Evolutionary conservation across 1,284 basidiomycete species (phyloP).

Genomic region (Tetrapyrgos nigripes): DNA sequence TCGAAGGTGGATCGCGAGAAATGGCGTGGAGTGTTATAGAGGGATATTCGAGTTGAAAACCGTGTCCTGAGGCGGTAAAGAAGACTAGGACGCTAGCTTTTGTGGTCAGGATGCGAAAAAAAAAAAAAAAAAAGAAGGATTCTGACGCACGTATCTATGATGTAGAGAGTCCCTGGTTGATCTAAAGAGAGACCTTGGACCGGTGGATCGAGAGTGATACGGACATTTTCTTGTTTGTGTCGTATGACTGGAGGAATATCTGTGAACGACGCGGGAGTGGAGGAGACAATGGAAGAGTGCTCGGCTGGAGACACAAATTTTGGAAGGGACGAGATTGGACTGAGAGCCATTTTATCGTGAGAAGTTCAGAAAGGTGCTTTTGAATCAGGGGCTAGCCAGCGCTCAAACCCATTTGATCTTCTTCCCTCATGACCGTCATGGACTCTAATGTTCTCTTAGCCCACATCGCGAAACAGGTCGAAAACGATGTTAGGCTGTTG

Average conservation of each 20-base stretch:
- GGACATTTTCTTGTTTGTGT: conserved; percentile 74
- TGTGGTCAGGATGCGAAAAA: conserved; percentile 31
- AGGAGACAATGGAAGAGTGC: conserved; percentile 66
- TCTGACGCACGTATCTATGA: conserved; percentile 77
- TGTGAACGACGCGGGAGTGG: conserved; percentile 82
- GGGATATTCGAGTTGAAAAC: conserved; percentile 85
- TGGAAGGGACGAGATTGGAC: conserved; percentile 58
- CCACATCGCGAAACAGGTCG: conserved; percentile 68
- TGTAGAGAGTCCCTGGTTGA: conserved; percentile 71
- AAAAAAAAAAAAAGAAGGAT: conserved; percentile 19
- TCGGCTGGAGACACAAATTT: conserved; percentile 71
- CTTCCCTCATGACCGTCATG: neutral
- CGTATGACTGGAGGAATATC: conserved; percentile 83
- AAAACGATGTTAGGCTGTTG: conserved; percentile 66
- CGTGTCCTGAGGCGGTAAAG: conserved; percentile 69
- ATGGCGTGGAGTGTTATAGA: conserved; percentile 89
- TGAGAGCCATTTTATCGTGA: conserved; percentile 22
- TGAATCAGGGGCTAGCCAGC: too few species aligned
- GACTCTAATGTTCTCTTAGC: conserved; percentile 48
- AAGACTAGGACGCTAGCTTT: conserved; percentile 85
- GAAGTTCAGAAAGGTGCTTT: too few species aligned
- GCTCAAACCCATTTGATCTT: too few species aligned
- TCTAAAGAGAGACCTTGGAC: conserved; percentile 62
- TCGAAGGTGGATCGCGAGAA: conserved; percentile 73
- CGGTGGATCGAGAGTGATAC: conserved; percentile 70